Evolutionary conservation across 768 basidiomycete genomes (phyloP).

Genomic region (Suillus decipiens): DNA sequence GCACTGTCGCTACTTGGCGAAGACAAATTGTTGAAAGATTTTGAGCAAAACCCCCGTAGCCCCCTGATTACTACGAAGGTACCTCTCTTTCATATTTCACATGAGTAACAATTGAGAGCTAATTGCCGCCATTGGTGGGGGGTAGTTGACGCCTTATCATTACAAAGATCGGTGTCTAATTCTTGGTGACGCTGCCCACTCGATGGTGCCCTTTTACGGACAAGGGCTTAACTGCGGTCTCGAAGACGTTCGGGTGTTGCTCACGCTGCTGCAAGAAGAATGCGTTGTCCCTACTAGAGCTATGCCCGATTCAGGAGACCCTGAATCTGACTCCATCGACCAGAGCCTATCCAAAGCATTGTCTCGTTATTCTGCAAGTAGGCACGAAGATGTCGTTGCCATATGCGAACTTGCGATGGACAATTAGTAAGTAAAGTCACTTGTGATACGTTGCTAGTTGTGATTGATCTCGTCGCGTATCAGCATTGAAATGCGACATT

Average conservation of each 20-base stretch:
- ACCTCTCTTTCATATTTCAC: constrained; percentile 33
- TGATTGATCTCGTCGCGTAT: constrained; percentile 23
- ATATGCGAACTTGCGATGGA: constrained; percentile 93
- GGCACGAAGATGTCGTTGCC: constrained; percentile 87
- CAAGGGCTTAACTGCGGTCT: constrained; percentile 98
- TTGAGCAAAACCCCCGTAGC: constrained; percentile 82
- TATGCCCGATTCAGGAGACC: constrained; percentile 27
- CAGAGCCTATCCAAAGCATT: constrained; percentile 65
- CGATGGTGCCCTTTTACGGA: constrained; percentile 98
- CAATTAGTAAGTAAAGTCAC: constrained; percentile 79
- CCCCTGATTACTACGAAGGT: constrained; percentile 94
- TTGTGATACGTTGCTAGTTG: constrained; percentile 25
- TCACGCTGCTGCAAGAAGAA: constrained; percentile 70
- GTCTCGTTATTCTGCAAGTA: constrained; percentile 73
- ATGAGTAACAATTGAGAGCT: constrained; percentile 19
- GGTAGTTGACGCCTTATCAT: constrained; percentile 84
- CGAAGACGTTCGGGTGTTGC: constrained; percentile 93
- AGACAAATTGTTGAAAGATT: constrained; percentile 72
- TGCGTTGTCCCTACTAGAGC: constrained; percentile 52
- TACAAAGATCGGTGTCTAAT: constrained; percentile 86
- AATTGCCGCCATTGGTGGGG: constrained; percentile 15
- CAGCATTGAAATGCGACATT: constrained; percentile 94
- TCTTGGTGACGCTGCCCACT: constrained; percentile 93
- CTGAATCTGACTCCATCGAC: constrained; percentile 45
- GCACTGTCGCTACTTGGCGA: constrained; percentile 86